These are phyloP conservation scores for Acanthamoeba triangularis DNA, from an alignment of 208 protist species.

Conservation along the genomic window DNA sequence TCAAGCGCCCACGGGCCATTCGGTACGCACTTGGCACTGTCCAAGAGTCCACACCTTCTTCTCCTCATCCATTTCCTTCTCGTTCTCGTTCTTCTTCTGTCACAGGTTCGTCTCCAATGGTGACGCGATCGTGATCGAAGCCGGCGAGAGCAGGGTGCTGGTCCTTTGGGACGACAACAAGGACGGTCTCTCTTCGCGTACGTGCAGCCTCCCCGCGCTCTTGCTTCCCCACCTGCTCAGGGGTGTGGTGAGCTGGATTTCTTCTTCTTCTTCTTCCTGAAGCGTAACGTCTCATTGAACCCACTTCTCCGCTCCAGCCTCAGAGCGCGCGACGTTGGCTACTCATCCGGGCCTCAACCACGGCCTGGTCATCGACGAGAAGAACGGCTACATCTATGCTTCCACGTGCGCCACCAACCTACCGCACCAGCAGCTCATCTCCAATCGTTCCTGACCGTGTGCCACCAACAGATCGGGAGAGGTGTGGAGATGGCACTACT, in stretches of 20 bases:
- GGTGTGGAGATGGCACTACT: slow-evolving; percentile 49
- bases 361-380: slow-evolving; percentile 35
- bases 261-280: no score
- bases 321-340: background rate
- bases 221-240: background rate
- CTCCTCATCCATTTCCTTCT: background rate
- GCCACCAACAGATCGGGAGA: background rate
- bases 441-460: background rate
- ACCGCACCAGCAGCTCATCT: no score
- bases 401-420: background rate
- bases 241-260: background rate
- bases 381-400: slow-evolving; percentile 18
- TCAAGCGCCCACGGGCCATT: background rate
- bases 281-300: no score
- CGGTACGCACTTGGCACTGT: background rate
- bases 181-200: slow-evolving; percentile 9
- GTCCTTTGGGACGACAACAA: slow-evolving; percentile 27
- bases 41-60: background rate
- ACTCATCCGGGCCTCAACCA: background rate
- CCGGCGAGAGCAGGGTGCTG: background rate
- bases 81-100: background rate
- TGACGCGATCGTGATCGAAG: slow-evolving; percentile 16
- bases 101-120: slow-evolving; percentile 33
- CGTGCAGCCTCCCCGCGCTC: background rate
- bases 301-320: background rate